A percentile compares a stretch with the other conserved stretches of the same genome.
Conservation (phyloP, 352 stramenopile genomes). For the Phytopythium sindhum region DNA sequence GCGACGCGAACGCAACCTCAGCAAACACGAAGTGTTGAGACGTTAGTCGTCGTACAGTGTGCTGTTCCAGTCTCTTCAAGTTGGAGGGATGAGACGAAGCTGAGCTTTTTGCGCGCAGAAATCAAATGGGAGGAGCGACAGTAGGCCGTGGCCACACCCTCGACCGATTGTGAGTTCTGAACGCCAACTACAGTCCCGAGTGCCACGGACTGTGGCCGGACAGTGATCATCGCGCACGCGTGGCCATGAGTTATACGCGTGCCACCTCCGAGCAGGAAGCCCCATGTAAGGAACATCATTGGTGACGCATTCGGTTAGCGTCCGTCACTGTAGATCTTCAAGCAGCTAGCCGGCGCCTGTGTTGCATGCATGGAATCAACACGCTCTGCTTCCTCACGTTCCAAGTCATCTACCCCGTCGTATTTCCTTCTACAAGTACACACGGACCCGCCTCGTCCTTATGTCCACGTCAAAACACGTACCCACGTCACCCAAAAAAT, state of each 20-base stretch:
- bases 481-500: slow-evolving; percentile 6
- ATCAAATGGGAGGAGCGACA: slow-evolving; percentile 5
- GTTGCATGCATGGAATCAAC: background rate
- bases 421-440: background rate
- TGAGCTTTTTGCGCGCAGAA: background rate
- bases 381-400: background rate
- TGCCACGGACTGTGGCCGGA: too few relatives aligned
- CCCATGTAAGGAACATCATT: too few relatives aligned
- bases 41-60: background rate
- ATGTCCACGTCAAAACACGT: background rate
- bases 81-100: background rate
- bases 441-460: background rate
- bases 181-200: too few relatives aligned
- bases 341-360: too few relatives aligned
- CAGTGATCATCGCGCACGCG: too few relatives aligned
- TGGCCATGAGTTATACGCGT: too few relatives aligned
- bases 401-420: background rate
- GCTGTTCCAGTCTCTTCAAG: background rate
- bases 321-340: too few relatives aligned
- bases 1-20: too few relatives aligned
- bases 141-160: background rate
- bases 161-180: too few relatives aligned
- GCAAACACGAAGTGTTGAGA: background rate
- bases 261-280: too few relatives aligned
- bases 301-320: too few relatives aligned